phyloP scores from a whole-genome alignment of 2,329 filamentous ascomycete species.

The Pseudogymnoascus sp. region DNA sequence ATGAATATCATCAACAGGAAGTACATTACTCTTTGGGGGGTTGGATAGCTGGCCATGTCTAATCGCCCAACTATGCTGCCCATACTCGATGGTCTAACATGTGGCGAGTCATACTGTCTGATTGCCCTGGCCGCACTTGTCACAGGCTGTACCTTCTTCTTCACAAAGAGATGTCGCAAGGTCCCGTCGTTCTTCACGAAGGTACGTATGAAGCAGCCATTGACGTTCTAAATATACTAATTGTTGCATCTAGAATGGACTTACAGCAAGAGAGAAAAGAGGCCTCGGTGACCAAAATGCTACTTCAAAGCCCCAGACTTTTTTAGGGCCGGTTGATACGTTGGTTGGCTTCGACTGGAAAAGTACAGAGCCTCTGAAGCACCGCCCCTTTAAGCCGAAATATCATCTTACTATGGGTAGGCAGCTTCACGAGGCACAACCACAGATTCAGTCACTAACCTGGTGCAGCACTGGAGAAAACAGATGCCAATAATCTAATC shows the following conservation, averaged over 20 bases:
- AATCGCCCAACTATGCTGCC: neutral
- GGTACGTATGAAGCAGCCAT: neutral
- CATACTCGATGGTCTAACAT: neutral
- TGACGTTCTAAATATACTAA: neutral
- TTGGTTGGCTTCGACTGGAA: constrained; percentile 46
- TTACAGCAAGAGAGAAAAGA: neutral
- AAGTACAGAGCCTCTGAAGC: constrained; percentile 44
- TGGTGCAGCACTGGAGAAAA: constrained; percentile 44
- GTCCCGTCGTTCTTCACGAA: neutral
- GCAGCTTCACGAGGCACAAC: constrained; percentile 13
- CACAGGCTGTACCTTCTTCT: neutral
- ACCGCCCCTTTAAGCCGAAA: constrained; percentile 54
- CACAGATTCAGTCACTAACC: neutral
- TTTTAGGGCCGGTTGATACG: constrained; percentile 26
- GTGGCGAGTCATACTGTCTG: neutral
- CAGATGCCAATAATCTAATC: constrained; percentile 48
- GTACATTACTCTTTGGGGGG: neutral
- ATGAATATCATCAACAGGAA: neutral
- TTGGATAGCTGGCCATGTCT: neutral
- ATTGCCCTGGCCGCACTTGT: neutral
- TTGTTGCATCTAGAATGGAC: neutral
- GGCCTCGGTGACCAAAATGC: neutral
- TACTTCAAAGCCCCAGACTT: neutral
- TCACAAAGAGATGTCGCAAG: neutral
- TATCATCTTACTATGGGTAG: constrained; percentile 60